Conservation (phyloP, 2,329 filamentous ascomycete species). For the Epicoccum nigrum region DNA sequence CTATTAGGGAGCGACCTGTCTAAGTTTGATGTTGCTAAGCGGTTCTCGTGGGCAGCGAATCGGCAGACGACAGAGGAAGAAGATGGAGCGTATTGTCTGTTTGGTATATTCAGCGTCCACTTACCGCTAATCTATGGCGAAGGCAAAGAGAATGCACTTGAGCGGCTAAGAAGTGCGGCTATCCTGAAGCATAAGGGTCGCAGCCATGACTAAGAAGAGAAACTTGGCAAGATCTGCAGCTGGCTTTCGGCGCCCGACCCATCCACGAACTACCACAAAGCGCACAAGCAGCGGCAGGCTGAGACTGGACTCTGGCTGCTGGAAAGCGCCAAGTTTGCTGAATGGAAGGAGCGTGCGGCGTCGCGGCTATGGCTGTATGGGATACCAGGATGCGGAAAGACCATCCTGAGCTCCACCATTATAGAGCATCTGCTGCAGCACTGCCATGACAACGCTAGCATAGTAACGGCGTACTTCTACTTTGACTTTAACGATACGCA, state of each 20-base stretch:
- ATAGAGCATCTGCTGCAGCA: conserved; percentile 38
- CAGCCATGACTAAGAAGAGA: not conserved
- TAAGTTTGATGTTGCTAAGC: not conserved
- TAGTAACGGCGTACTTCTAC: conserved; percentile 32
- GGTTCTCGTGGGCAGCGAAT: not conserved
- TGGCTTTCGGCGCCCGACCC: conserved; percentile 49
- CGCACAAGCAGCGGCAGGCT: conserved; percentile 36
- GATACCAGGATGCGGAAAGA: conserved; percentile 53
- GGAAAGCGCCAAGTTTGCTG: conserved; percentile 26
- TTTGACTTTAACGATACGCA: too few species aligned
- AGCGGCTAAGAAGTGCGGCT: conserved; percentile 1
- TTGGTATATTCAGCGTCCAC: conserved; percentile 20
- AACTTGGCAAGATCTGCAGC: conserved; percentile 18
- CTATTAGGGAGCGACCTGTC: not conserved
- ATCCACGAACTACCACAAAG: conserved; percentile 43
- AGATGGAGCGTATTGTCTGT: conserved; percentile 23
- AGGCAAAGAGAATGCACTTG: conserved; percentile 24
- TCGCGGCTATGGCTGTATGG: conserved; percentile 50
- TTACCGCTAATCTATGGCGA: conserved; percentile 33
- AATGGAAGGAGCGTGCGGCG: conserved; percentile 39
- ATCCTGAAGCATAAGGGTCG: not conserved
- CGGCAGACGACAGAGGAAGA: not conserved
- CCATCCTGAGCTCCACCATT: conserved; percentile 48
- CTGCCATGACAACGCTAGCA: conserved; percentile 12
- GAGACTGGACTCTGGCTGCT: conserved; percentile 49